These are phyloP conservation scores for Fragaria ananassa DNA, from an alignment of 306 rosid genomes.

Conservation along the genomic window DNA sequence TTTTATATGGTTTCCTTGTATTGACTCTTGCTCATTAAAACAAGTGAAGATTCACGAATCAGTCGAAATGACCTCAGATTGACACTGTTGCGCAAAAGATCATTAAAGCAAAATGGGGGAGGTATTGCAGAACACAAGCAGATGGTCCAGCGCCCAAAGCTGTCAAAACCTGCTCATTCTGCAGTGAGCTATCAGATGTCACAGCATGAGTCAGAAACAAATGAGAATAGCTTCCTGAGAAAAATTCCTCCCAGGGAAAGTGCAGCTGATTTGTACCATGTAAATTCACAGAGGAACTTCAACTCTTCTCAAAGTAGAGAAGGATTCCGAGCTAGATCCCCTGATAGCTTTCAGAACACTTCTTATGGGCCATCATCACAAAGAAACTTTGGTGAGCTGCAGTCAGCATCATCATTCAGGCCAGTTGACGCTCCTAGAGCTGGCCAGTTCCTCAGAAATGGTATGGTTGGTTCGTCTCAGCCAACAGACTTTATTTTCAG, in stretches of 20 bases:
- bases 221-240: slow-evolving; percentile 22
- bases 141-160: slow-evolving; percentile 25
- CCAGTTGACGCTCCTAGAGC: slow-evolving; percentile 30
- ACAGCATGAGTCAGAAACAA: slow-evolving; percentile 29
- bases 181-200: slow-evolving; percentile 26
- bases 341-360: slow-evolving; percentile 25
- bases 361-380: slow-evolving; percentile 35
- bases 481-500: slow-evolving; percentile 20
- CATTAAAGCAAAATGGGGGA: slow-evolving; percentile 25
- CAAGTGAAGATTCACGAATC: slow-evolving; percentile 36
- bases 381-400: slow-evolving; percentile 27
- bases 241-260: slow-evolving; percentile 27
- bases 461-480: slow-evolving; percentile 31
- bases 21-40: slow-evolving; percentile 21
- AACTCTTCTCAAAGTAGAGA: slow-evolving; percentile 22
- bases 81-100: slow-evolving; percentile 48
- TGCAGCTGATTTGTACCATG: slow-evolving; percentile 35
- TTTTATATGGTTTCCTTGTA: background rate
- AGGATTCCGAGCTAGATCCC: slow-evolving; percentile 42
- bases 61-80: slow-evolving; percentile 52
- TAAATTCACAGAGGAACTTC: slow-evolving; percentile 28
- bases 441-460: slow-evolving; percentile 30
- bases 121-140: slow-evolving; percentile 25
- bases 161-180: slow-evolving; percentile 26
- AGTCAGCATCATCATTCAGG: slow-evolving; percentile 29